Base-by-base conservation (phyloP, 2,329 filamentous ascomycete species). In the Waltergamsia citrina region DNA sequence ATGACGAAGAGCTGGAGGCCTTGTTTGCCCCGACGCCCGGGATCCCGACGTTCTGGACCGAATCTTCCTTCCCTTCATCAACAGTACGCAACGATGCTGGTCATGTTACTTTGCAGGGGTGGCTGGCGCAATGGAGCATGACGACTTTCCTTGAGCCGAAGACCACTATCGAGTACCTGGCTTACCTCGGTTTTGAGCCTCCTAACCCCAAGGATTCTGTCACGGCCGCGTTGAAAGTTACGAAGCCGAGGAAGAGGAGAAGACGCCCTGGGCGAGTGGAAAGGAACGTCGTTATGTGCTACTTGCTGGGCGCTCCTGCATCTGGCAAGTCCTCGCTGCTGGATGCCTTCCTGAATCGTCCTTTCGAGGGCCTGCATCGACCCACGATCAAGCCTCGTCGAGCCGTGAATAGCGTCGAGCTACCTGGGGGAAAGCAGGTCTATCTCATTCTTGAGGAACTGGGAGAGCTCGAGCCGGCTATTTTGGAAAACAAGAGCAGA, bases 61-160 rank as follows among this genome's bases (percentile, higher is more conserved):
- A 95, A 42, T 82, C 82, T 2, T 84, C 78, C 1, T 98, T 98
- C 50, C 92, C 92, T 2, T 87, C 84, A 1, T 94, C 86, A 17
- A 95, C 92, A 0, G 90, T 96, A 14, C 81, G 86, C 27, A 96
- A 95, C 51, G 92, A 98, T 58, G 86, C 85, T 7, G 92, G 92
- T 0, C 78, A 96, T 53, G 88, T 98, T 41, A 98, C 92, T 2
- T 67, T 98, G 4, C 92, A 98, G 56, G 92, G 92, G 3, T 98
- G 92, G 92, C 74, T 98, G 24, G 92, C 92, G 4, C 92, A 98
- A 50, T 98, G 92, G 92, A 95, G 88, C 54, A 98, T 98, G 92
- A 98, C 92, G 1, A 98, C 92, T 0, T 98, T 96, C 49, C 78
- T 93, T 39, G 88, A 93, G 37, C 90, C 92, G 10, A 93, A 92